Percentiles rank a stretch among this genome's conserved stretches.
phyloP scores from a whole-genome alignment of 805 yeast species.

The Nakazawaea molendinolei region DNA sequence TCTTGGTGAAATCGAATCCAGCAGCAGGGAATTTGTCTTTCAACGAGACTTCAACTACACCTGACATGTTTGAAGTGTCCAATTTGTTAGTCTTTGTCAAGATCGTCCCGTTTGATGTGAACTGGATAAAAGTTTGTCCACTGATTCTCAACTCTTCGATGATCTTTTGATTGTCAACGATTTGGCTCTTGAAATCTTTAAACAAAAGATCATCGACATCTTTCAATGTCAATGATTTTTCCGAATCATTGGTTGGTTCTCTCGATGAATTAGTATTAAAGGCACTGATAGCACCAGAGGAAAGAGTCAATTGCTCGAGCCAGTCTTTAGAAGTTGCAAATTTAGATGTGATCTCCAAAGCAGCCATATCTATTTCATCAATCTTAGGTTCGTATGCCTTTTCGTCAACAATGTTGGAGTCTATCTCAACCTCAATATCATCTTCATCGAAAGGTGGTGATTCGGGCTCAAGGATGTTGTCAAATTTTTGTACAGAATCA shows the following conservation, averaged over 20 bases:
- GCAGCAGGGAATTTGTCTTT: slow-evolving; percentile 5
- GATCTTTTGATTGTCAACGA: slow-evolving; percentile 22
- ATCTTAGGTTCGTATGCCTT: slow-evolving; percentile 68
- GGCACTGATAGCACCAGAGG: slow-evolving; percentile 37
- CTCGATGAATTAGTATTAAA: slow-evolving; percentile 15
- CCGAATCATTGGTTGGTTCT: slow-evolving; percentile 7
- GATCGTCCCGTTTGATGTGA: slow-evolving; percentile 7
- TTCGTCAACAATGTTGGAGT: slow-evolving; percentile 41
- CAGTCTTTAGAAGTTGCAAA: slow-evolving; percentile 53
- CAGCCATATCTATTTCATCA: slow-evolving; percentile 37
- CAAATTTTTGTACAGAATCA: slow-evolving; percentile 7
- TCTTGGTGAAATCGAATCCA: slow-evolving; percentile 7
- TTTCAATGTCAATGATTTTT: slow-evolving; percentile 23
- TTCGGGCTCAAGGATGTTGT: slow-evolving; percentile 9
- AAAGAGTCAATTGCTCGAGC: slow-evolving; percentile 55
- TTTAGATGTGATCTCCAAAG: slow-evolving; percentile 32
- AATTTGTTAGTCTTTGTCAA: slow-evolving; percentile 3
- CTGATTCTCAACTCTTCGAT: slow-evolving; percentile 22
- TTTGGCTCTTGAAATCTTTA: slow-evolving; percentile 33
- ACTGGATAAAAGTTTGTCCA: slow-evolving; percentile 11
- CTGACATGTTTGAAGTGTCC: slow-evolving; percentile 7
- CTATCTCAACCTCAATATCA: slow-evolving; percentile 17
- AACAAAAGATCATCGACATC: slow-evolving; percentile 44
- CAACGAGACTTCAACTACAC: slow-evolving; percentile 5
- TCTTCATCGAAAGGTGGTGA: slow-evolving; percentile 12